phyloP scores from a whole-genome alignment of 192 early-diverging fungal species.

The Dimargaris xerosporica region DNA sequence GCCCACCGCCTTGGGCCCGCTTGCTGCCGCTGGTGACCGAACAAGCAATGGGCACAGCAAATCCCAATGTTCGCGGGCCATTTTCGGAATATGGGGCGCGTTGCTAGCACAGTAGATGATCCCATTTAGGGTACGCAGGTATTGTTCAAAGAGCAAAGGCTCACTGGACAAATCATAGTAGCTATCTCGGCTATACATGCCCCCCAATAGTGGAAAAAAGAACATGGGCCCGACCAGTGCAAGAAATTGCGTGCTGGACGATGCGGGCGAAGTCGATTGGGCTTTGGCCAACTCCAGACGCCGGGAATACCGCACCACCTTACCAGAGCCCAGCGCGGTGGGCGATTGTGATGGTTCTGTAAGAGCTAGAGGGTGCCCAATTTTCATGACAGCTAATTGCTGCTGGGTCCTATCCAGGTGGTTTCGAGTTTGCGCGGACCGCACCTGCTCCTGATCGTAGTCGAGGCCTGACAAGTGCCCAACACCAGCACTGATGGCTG shows the following conservation, averaged over 20 bases:
- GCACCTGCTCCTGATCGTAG: neutral
- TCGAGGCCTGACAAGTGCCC: neutral
- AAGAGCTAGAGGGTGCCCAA: neutral
- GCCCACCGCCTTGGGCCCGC: neutral
- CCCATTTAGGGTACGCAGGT: conserved; percentile 1
- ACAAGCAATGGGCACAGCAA: neutral
- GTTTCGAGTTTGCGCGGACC: neutral
- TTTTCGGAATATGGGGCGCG: conserved; percentile 1
- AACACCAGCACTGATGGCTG: neutral
- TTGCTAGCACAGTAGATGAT: neutral
- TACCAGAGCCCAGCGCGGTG: neutral
- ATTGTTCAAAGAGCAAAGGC: neutral
- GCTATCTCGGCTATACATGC: conserved; percentile 4
- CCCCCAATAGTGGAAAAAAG: conserved; percentile 5
- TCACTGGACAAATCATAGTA: conserved; percentile 1
- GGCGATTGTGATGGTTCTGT: neutral
- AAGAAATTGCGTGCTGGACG: neutral
- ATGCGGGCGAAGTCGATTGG: neutral
- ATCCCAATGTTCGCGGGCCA: conserved; percentile 1
- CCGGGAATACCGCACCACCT: conserved; percentile 1
- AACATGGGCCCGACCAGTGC: neutral
- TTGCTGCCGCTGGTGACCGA: neutral
- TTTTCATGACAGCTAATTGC: neutral
- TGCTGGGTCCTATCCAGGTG: neutral
- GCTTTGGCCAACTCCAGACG: neutral